phyloP scores from a whole-genome alignment of 345 rosid genomes.

The Brassica carinata region DNA sequence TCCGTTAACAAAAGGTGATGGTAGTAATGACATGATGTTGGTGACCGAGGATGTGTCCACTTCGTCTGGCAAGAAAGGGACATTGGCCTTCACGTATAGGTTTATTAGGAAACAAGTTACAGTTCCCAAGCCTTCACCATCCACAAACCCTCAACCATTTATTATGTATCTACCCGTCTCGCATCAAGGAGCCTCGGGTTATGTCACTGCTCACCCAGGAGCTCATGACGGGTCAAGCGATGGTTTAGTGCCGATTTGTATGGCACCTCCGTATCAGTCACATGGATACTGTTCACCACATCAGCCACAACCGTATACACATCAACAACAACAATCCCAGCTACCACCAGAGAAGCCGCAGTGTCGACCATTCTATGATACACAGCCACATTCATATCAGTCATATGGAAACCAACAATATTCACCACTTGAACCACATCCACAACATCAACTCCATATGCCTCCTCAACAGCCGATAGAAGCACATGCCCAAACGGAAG shows the following conservation, averaged over 20 bases:
- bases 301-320: background rate
- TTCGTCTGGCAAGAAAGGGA: conserved; percentile 62
- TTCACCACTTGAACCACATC: background rate
- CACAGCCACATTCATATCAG: background rate
- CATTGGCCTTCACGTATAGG: conserved; percentile 52
- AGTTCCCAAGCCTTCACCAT: background rate
- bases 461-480: background rate
- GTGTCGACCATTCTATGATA: background rate
- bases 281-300: conserved; percentile 8
- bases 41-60: conserved; percentile 54
- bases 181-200: background rate
- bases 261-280: conserved; percentile 1
- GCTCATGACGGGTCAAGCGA: background rate
- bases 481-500: background rate
- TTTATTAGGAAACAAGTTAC: conserved; percentile 26
- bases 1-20: background rate
- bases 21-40: conserved; percentile 31
- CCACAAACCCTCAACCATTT: background rate
- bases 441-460: background rate
- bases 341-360: background rate
- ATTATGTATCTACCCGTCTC: background rate
- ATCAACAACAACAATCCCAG: background rate
- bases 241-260: background rate
- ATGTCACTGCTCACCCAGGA: background rate
- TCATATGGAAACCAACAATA: background rate